These are phyloP conservation scores for Solanum pimpinellifolium DNA, from an alignment of 257 asterid genomes.

Conservation along the genomic window DNA sequence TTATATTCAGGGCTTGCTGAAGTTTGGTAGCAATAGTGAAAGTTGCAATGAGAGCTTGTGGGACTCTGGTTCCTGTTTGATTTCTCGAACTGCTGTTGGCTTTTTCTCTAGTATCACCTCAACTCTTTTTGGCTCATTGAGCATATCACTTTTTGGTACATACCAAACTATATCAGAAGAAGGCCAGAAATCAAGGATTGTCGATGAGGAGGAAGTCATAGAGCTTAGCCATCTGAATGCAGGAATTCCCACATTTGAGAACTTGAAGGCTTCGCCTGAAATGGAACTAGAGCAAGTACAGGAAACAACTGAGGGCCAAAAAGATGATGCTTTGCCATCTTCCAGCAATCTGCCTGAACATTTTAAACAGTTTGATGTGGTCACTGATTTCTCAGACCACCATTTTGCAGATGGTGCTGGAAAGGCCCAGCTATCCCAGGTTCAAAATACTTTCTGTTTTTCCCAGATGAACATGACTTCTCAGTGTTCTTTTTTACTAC, in stretches of 20 bases:
- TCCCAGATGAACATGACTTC: neutral
- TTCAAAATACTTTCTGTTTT: neutral
- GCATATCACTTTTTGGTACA: conserved; percentile 32
- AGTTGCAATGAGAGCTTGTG: conserved; percentile 2
- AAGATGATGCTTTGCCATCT: conserved; percentile 10
- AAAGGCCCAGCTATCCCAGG: conserved; percentile 53
- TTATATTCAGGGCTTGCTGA: conserved; percentile 29
- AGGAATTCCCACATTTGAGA: conserved; percentile 7
- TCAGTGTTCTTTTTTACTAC: neutral
- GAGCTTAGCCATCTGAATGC: conserved; percentile 26
- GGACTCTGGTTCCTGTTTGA: conserved; percentile 30
- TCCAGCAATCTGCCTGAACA: conserved; percentile 21
- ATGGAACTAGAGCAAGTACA: conserved; percentile 11
- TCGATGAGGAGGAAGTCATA: conserved; percentile 27
- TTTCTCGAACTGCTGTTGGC: conserved; percentile 51
- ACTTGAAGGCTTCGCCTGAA: conserved; percentile 15
- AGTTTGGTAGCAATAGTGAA: conserved; percentile 11
- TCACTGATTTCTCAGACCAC: conserved; percentile 70
- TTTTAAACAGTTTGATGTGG: conserved; percentile 74
- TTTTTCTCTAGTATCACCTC: conserved; percentile 43
- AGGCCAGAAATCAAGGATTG: conserved; percentile 4
- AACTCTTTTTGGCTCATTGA: conserved; percentile 38
- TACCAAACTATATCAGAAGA: conserved; percentile 30
- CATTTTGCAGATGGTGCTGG: conserved; percentile 51
- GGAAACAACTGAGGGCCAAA: conserved; percentile 18